Base-by-base conservation (phyloP, 305 asterid genomes). In the Withania somnifera region DNA sequence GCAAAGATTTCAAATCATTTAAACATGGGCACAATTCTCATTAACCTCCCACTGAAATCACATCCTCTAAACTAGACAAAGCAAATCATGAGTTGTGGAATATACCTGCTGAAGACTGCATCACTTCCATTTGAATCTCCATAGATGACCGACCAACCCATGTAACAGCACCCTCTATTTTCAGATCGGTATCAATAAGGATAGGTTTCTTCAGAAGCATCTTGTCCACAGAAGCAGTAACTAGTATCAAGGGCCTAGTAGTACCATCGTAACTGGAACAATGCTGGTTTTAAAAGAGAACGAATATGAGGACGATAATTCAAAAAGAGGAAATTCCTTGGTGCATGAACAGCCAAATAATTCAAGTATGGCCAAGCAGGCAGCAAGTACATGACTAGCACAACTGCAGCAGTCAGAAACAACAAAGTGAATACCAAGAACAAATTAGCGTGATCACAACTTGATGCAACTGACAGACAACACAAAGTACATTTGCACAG, bases 91-190 rank as follows among this genome's bases (percentile, higher is more conserved):
- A 20, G 36, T 78, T 20, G 73, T 34, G 42, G 14, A 61, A 73
- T 34, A 81, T 83, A 95, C 98, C 97, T 88, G 88, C 67, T 45
- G 90, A 84, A 80, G 87, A 85, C 80, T 95, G 98, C 84, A 84
- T 89, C 19, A 93, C 95, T 88, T 92, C 96, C 63, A 95, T 85
- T 88, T 89, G 98, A 87, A 95, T 93, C 88, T 95, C 98, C 98
- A 95, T 88, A 78, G 98, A 95, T 26, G 97, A 95, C 47, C 95
- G 87, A 24, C 98, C 98, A 83, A 95, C 98, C 98, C 98, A 95
- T 60, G 97, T 91, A 85, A 95, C 98, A 34, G 95, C 96, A 30
- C 98, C 98, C 9, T 78, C 86, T 79, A 93, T 90, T 38, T 90
- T 90, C 67, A 95, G 86, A 88, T 95, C 97, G 50, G 84, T 80